Evolutionary conservation across 2,329 filamentous ascomycete genomes (phyloP).

Genomic region (Oidium heveae): DNA sequence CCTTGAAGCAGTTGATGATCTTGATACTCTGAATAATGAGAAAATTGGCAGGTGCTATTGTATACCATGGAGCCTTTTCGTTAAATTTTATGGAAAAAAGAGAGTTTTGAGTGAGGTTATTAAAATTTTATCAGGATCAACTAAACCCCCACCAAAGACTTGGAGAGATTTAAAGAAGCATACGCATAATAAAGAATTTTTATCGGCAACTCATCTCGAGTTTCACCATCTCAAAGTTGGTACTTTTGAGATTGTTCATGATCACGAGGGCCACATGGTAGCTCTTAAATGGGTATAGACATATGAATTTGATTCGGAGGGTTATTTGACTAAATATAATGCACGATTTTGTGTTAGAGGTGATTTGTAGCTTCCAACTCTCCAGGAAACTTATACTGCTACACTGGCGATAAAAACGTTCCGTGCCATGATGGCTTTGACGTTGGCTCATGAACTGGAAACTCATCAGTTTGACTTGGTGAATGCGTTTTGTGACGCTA

Average conservation of each 20-base stretch:
- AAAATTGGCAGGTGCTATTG: not conserved
- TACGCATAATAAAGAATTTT: not conserved
- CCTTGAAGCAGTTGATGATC: not conserved
- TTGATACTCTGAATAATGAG: not conserved
- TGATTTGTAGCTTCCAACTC: not conserved
- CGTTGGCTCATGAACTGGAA: not conserved
- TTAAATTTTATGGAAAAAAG: not conserved
- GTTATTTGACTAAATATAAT: not conserved
- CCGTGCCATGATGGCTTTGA: not conserved
- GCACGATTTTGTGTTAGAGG: not conserved
- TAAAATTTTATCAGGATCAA: not conserved
- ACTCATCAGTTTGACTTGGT: not conserved
- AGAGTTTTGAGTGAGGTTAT: not conserved
- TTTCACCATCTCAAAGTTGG: not conserved
- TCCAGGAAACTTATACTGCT: not conserved
- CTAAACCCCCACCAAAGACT: not conserved
- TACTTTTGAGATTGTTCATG: not conserved
- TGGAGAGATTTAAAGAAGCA: not conserved
- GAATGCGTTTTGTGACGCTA: not conserved
- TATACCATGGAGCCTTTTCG: not conserved
- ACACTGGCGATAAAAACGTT: not conserved
- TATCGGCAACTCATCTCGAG: not conserved
- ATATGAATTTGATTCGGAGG: not conserved
- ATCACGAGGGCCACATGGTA: not conserved
- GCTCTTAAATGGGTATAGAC: not conserved